phyloP scores from a whole-genome alignment of 225 moss, liverwort and hornwort species.

The Bryoerythrophyllum caledonicum region DNA sequence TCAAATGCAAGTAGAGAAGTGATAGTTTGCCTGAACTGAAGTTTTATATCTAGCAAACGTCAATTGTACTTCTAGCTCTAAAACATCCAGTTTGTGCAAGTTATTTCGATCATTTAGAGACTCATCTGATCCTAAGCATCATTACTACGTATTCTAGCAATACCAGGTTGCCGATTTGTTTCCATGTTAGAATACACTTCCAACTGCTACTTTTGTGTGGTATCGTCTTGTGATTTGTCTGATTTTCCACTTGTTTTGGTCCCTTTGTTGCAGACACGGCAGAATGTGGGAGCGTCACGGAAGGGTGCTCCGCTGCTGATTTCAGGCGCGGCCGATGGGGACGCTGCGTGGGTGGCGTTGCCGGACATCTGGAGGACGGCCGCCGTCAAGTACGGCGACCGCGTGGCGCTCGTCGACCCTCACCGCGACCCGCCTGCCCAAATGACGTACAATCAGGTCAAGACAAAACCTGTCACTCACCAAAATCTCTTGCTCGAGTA shows the following conservation, averaged over 20 bases:
- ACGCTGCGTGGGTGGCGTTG: constrained; percentile 44
- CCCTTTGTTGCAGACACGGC: constrained; percentile 36
- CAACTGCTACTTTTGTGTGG: no score
- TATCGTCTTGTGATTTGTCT: background rate
- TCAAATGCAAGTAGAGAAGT: no score
- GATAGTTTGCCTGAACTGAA: no score
- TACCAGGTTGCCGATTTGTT: no score
- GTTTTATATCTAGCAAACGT: no score
- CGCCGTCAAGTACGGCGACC: constrained; percentile 42
- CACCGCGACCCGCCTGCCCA: constrained; percentile 48
- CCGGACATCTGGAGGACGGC: constrained; percentile 65
- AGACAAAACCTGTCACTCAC: no score
- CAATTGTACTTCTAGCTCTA: no score
- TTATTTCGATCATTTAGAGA: no score
- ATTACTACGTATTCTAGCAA: no score
- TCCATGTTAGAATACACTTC: no score
- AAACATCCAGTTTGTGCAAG: no score
- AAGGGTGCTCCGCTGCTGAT: constrained; percentile 57
- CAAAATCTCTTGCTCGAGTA: background rate
- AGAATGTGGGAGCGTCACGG: constrained; percentile 34
- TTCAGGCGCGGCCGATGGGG: constrained; percentile 30
- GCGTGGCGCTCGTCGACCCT: constrained; percentile 48
- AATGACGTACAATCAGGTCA: constrained; percentile 44
- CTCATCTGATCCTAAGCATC: no score
- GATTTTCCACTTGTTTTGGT: background rate